phyloP scores from a whole-genome alignment of 805 yeast species.

The Grigorovia humatica region DNA sequence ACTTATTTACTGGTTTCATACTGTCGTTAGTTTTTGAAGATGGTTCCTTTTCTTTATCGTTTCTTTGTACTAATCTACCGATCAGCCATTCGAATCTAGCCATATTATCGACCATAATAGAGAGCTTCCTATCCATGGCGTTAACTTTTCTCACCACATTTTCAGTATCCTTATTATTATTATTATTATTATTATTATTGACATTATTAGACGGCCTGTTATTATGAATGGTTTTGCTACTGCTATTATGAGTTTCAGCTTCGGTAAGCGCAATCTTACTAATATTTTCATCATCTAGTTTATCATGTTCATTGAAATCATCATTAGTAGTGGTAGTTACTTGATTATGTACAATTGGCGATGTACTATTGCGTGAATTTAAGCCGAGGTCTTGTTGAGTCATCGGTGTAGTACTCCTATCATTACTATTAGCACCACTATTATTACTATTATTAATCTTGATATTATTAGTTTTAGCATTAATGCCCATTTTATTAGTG shows the following conservation, averaged over 20 bases:
- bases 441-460: not conserved
- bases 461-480: too few species aligned
- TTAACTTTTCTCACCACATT: slow-evolving; percentile 8
- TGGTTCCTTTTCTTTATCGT: slow-evolving; percentile 1
- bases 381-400: not conserved
- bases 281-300: not conserved
- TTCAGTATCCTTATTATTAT: not conserved
- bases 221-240: too few species aligned
- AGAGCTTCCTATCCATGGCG: slow-evolving; percentile 15
- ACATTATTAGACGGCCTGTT: not conserved
- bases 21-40: not conserved
- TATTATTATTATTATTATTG: too few species aligned
- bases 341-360: not conserved
- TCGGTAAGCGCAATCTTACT: not conserved
- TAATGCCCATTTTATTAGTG: too few species aligned
- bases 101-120: slow-evolving; percentile 15
- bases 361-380: not conserved
- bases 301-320: not conserved
- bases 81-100: slow-evolving; percentile 17
- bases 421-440: not conserved
- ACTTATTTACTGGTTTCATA: slow-evolving; percentile 6
- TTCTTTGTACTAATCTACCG: slow-evolving; percentile 7
- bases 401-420: not conserved
- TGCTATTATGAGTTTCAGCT: too few species aligned
- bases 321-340: not conserved